Conservation (phyloP, 2,329 filamentous ascomycete genomes). For the Cytospora chrysosperma region DNA sequence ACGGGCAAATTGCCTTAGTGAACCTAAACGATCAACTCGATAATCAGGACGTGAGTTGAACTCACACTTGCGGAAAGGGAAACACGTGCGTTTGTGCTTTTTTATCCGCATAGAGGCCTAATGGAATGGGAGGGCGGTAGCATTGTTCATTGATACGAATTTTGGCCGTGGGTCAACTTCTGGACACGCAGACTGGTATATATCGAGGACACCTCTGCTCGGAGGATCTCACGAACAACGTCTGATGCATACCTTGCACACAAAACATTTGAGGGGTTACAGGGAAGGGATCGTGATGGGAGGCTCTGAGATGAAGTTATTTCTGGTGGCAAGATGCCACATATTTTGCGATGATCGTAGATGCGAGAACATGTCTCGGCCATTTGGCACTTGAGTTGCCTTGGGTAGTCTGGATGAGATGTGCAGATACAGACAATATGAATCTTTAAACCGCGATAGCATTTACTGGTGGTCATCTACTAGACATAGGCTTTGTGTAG, state of each 20-base stretch:
- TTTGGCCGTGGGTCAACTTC: constrained; percentile 8
- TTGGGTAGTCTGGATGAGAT: constrained; percentile 6
- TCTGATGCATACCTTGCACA: not conserved
- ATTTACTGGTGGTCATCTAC: not conserved
- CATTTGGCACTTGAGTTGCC: not conserved
- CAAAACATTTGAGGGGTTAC: not conserved
- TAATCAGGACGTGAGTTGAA: constrained; percentile 18
- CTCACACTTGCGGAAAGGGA: constrained; percentile 7
- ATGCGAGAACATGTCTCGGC: not conserved
- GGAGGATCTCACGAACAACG: not conserved
- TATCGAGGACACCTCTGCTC: not conserved
- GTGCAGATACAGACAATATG: not conserved
- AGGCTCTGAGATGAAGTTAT: not conserved
- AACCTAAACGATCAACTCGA: constrained; percentile 9
- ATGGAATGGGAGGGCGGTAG: constrained; percentile 6
- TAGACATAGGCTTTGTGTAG: not conserved
- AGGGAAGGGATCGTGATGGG: not conserved
- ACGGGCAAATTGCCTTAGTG: constrained; percentile 65
- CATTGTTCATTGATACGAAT: constrained; percentile 12
- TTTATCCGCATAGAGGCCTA: constrained; percentile 1
- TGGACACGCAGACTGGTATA: constrained; percentile 18
- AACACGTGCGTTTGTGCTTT: constrained; percentile 1
- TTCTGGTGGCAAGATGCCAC: not conserved
- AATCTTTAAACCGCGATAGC: not conserved
- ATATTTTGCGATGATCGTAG: not conserved